Base-by-base conservation (phyloP, 2,329 filamentous ascomycete genomes). In the Hirsutella minnesotensis region DNA sequence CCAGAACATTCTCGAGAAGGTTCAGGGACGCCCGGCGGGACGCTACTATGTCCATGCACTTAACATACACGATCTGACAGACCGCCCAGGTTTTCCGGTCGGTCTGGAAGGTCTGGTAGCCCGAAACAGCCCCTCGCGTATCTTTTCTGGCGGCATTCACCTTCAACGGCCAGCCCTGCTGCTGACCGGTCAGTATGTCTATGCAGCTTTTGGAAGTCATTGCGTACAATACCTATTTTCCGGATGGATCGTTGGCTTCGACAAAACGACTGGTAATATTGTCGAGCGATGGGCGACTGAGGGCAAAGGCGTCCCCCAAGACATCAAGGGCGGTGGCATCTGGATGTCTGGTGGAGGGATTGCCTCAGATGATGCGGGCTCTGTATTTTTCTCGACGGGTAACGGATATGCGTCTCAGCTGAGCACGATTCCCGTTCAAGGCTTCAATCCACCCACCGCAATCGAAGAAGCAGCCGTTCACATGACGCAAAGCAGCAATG, bases 191-290 rank as follows among this genome's bases (percentile, higher is more conserved):
- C 60, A 67, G 40, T 64, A 62, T 36, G 57, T 77, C 5, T 74
- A 75, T 42, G 69, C 65, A 0, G 72, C 63, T 0, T 76, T 77
- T 46, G 73, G 70, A 0, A 73, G 70, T 9, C 68, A 76, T 46
- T 77, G 73, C 40, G 73, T 74, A 20, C 62, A 69, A 43, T 77
- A 69, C 53, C 73, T 77, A 51, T 75, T 75, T 47, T 74, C 71
- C 1, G 70, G 71, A 20, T 68, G 67, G 59, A 58, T 75, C 34
- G 60, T 75, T 34, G 69, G 69, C 3, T 64, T 68, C 51, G 62
- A 72, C 53, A 66, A 68, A 45, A 62, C 59, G 1, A 60, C 55
- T 0, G 61, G 62, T 13, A 49, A 57, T 18, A 47, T 62, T 22
- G 61, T 66, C 16, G 63, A 65, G 49, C 51, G 51, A 5, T 71